Evolutionary conservation across 108 stramenopile genomes (phyloP), one percentile per base, ranked within the genome.

Genomic region (Pseudonitzschia pungens): DNA sequence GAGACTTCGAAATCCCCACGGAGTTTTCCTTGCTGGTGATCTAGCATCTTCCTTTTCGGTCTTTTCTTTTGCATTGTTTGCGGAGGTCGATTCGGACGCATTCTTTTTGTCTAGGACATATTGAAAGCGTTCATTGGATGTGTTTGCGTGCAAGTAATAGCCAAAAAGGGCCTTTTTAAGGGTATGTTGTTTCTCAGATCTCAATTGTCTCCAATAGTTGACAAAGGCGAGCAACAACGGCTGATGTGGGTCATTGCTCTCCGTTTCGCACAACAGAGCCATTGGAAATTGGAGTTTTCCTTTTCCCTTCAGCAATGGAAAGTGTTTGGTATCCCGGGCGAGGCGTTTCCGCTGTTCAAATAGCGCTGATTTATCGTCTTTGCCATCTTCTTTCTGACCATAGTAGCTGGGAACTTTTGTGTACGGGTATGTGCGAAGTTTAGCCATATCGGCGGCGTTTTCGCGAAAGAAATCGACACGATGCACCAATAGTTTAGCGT

Each of bases 151-250:
- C n/a, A 67, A 7, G 0, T 67, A 67, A 50, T 45, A 50, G 0
- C 28, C 18, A 24, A 24, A 21, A 26, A 67, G 21, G 9, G 44
- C 21, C 12, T 44, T 40, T 41, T 50, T 44, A 11, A 67, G 11
- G 8, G 42, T 26, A 0, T 21, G 8, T 18, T 67, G 66, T 24
- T 48, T 26, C 8, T 48, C n/a, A 12, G 42, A 20, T 11, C 21
- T 67, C 22, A 67, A 48, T 44, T 48, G 66, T 14, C 66, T 22
- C 66, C 66, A 67, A 10, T 67, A 67, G 24, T 67, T 67, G 44
- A 67, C 42, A 50, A 67, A 43, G 0, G 43, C 66, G 8, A 67
- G 66, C 21, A 40, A 22, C 0, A 14, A 21, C 16, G 40, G 28
- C 0, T 22, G 27, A 28, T 48, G 21, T 16, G 40, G 28, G 0